A percentile compares a stretch with the other conserved stretches of the same genome.
These are phyloP conservation scores for Ramichloridium luteum DNA, from an alignment of 2,329 filamentous ascomycete genomes.

Conservation along the genomic window DNA sequence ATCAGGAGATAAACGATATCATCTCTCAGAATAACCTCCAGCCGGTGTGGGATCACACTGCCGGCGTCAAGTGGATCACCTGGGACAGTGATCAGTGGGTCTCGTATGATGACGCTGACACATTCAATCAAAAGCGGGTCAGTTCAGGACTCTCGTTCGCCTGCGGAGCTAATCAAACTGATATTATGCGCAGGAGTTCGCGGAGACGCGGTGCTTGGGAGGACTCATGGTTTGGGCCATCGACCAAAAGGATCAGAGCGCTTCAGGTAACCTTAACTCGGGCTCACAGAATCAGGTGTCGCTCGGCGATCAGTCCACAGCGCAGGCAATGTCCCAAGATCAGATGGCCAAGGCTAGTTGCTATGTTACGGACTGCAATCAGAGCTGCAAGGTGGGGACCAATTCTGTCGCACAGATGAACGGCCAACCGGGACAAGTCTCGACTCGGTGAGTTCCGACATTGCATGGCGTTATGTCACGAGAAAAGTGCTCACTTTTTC, in stretches of 20 bases:
- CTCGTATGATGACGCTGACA: constrained; percentile 28
- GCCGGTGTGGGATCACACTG: constrained; percentile 12
- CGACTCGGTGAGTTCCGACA: too few relatives aligned
- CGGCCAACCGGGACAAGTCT: too few relatives aligned
- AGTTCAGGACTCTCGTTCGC: not conserved
- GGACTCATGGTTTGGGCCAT: constrained; percentile 21
- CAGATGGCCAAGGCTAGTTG: too few relatives aligned
- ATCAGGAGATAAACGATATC: constrained; percentile 15
- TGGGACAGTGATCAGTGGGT: constrained; percentile 29
- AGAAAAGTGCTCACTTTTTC: too few relatives aligned
- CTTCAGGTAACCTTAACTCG: too few relatives aligned
- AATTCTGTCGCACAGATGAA: constrained; percentile 21
- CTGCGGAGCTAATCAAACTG: constrained; percentile 24
- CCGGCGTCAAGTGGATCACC: constrained; percentile 24
- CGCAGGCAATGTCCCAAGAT: too few relatives aligned
- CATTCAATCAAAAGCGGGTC: constrained; percentile 23
- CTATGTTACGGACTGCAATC: constrained; percentile 19
- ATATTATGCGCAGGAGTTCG: constrained; percentile 25
- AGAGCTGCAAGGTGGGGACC: constrained; percentile 18
- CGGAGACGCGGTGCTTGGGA: constrained; percentile 19
- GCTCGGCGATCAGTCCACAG: too few relatives aligned
- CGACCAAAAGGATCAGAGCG: constrained; percentile 8
- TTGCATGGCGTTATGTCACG: too few relatives aligned
- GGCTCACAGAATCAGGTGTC: too few relatives aligned
- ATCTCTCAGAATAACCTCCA: constrained; percentile 8